A percentile compares a stretch with the other conserved stretches of the same genome.
Evolutionary conservation across 2,329 filamentous ascomycete genomes (phyloP).

Genomic region (Cladophialophora bantiana): DNA sequence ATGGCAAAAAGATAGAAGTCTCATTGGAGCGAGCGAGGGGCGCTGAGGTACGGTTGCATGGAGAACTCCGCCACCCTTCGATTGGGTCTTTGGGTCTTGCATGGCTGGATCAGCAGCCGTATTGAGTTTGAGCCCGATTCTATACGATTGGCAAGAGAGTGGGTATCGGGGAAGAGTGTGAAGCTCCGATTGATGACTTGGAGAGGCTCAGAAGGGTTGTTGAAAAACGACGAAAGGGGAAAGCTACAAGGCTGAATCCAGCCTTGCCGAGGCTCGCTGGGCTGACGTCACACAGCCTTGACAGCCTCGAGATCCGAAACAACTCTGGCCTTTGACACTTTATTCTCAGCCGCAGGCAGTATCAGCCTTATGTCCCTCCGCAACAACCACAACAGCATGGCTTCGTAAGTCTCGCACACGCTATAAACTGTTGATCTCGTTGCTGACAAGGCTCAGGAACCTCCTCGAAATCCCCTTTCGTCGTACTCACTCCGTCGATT

Average conservation of each 20-base stretch:
- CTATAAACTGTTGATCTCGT: neutral
- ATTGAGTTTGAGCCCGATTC: neutral
- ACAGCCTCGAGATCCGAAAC: neutral
- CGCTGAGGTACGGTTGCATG: neutral
- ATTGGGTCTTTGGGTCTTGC: slow-evolving; percentile 2
- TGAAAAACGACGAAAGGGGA: neutral
- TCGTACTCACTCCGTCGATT: slow-evolving; percentile 77
- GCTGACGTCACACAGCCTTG: neutral
- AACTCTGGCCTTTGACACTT: neutral
- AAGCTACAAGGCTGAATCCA: neutral
- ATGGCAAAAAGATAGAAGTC: slow-evolving; percentile 14
- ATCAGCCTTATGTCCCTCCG: neutral
- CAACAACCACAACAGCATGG: slow-evolving; percentile 26
- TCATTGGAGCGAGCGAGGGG: slow-evolving; percentile 14
- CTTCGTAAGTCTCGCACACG: slow-evolving; percentile 29
- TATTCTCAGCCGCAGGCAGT: neutral
- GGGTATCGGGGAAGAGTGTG: neutral
- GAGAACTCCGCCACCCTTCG: slow-evolving; percentile 18
- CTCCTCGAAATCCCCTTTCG: slow-evolving; percentile 84
- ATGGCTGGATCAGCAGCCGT: neutral
- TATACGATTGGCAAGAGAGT: neutral
- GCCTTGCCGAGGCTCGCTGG: neutral
- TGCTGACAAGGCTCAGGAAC: slow-evolving; percentile 46
- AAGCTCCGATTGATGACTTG: neutral
- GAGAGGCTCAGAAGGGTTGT: neutral